These are phyloP conservation scores for Pyrrhoderma noxium DNA, from an alignment of 1,284 basidiomycete genomes.

Conservation along the genomic window DNA sequence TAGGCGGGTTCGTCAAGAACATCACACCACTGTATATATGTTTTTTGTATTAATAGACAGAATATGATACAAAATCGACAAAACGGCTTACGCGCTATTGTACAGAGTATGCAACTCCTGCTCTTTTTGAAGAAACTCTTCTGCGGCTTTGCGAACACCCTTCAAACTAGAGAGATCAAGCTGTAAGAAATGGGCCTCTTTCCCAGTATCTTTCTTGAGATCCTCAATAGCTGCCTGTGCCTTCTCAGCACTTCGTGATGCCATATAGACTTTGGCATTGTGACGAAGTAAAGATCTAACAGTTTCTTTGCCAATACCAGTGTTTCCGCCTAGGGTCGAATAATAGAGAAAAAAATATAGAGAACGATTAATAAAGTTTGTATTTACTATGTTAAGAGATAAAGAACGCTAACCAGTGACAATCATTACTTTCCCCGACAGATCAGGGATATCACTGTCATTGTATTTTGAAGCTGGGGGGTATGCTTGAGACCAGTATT, in stretches of 20 bases:
- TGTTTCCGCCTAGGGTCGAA: slow-evolving; percentile 32
- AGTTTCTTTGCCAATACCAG: slow-evolving; percentile 34
- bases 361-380: no score
- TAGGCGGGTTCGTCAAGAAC: slow-evolving; percentile 25
- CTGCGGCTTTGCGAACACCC: slow-evolving; percentile 42
- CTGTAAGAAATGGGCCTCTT: slow-evolving; percentile 44
- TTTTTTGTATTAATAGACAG: no score
- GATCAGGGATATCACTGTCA: slow-evolving; percentile 30
- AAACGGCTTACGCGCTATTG: slow-evolving; percentile 21
- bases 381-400: no score
- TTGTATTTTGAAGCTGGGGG: slow-evolving; percentile 29
- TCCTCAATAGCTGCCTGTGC: slow-evolving; percentile 43
- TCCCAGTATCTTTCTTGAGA: slow-evolving; percentile 37
- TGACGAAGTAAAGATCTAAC: slow-evolving; percentile 41
- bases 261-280: slow-evolving; percentile 62
- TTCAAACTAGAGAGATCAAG: slow-evolving; percentile 53
- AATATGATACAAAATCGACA: no score
- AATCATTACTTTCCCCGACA: slow-evolving; percentile 33
- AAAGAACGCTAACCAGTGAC: slow-evolving; percentile 41
- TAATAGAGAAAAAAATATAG: no score
- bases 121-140: slow-evolving; percentile 35
- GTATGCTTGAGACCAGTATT: slow-evolving; percentile 20
- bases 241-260: slow-evolving; percentile 42
- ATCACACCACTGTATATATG: slow-evolving; percentile 33
- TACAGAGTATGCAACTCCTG: slow-evolving; percentile 22